These are phyloP conservation scores for Neopestalotiopsis clavispora DNA, from an alignment of 2,329 filamentous ascomycete species.

Conservation along the genomic window DNA sequence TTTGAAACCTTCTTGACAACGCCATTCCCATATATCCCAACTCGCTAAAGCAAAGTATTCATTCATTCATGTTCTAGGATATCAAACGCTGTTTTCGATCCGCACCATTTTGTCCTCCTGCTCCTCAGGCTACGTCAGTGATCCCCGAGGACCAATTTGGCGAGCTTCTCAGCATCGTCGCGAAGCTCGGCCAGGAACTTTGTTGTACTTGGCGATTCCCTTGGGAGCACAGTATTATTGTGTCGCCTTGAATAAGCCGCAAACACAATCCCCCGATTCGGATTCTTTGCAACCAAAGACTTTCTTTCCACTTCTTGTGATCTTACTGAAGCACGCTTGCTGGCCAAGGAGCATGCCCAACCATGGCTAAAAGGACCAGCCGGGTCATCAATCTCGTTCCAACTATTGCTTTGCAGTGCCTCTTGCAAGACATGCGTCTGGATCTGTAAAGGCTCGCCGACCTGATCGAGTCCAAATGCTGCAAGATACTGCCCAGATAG, in stretches of 20 bases:
- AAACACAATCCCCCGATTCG: conserved; percentile 60
- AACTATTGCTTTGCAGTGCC: conserved; percentile 53
- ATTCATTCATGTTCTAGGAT: neutral
- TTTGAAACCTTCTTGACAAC: too few species aligned
- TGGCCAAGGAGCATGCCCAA: conserved; percentile 59
- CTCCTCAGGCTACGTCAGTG: neutral
- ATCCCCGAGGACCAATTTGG: neutral
- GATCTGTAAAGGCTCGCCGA: conserved; percentile 57
- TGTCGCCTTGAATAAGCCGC: conserved; percentile 58
- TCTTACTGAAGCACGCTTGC: conserved; percentile 36
- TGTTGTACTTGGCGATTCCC: neutral
- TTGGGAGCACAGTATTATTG: conserved; percentile 30
- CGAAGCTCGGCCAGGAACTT: neutral
- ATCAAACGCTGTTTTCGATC: neutral
- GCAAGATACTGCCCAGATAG: conserved; percentile 58
- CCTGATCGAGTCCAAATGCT: conserved; percentile 57
- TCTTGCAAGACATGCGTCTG: conserved; percentile 53
- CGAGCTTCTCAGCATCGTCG: neutral
- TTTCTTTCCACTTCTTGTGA: neutral
- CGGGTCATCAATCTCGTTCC: conserved; percentile 56
- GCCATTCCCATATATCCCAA: neutral
- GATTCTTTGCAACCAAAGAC: conserved; percentile 23
- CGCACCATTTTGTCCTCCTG: neutral
- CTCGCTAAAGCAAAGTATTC: neutral
- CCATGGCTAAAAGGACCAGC: conserved; percentile 54